Evolutionary conservation across 768 basidiomycete genomes (phyloP).

Genomic region (Mycena alexandri): DNA sequence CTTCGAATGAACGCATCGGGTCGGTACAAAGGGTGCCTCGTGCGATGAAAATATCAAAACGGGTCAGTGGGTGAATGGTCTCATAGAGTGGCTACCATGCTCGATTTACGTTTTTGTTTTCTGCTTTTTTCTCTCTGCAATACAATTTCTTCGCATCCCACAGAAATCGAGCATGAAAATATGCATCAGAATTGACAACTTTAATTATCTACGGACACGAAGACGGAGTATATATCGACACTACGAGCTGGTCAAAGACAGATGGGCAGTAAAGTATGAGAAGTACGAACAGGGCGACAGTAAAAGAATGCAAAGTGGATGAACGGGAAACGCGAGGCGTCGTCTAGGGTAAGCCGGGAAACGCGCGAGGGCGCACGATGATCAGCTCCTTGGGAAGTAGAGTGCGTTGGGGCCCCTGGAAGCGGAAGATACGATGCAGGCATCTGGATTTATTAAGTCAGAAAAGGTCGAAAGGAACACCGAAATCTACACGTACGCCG

Average conservation of each 20-base stretch:
- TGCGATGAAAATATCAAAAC: too few species aligned
- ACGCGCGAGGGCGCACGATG: background rate
- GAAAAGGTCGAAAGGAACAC: background rate
- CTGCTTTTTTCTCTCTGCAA: too few species aligned
- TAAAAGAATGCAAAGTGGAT: too few species aligned
- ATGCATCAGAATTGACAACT: background rate
- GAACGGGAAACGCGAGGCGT: too few species aligned
- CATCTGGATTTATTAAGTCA: background rate
- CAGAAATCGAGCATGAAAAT: too few species aligned
- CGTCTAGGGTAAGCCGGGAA: slow-evolving; percentile 15
- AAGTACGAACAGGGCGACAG: background rate
- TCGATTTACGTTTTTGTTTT: too few species aligned
- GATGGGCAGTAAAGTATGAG: too few species aligned
- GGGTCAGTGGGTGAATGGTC: too few species aligned
- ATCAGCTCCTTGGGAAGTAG: slow-evolving; percentile 8
- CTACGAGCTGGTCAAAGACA: too few species aligned
- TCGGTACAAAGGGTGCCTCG: background rate
- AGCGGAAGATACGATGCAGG: background rate
- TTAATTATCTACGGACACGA: background rate
- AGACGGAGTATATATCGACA: too few species aligned
- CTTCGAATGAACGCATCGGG: background rate
- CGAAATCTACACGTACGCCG: background rate
- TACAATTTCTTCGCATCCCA: background rate
- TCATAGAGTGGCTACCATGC: too few species aligned
- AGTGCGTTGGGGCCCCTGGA: slow-evolving; percentile 7